A percentile compares a stretch with the other conserved stretches of the same genome.
Conservation (phyloP, 2,329 filamentous ascomycete species). For the Fusarium piperis region DNA sequence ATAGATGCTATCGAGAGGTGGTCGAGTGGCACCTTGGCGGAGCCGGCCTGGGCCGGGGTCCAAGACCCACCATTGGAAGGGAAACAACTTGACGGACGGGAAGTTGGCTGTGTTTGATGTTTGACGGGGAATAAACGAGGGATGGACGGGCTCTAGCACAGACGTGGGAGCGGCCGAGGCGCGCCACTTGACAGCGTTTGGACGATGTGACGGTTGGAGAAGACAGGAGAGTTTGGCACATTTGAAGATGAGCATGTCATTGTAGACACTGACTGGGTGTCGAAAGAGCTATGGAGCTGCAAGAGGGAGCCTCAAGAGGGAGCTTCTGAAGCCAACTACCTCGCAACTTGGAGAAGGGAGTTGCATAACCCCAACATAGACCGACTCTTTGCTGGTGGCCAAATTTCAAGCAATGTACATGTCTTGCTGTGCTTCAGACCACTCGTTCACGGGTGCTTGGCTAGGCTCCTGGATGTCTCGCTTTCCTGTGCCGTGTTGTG, state of each 20-base stretch:
- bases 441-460: constrained; percentile 4
- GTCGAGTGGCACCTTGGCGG: constrained; percentile 17
- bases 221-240: neutral
- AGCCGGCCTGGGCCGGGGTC: constrained; percentile 7
- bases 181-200: constrained; percentile 26
- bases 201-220: neutral
- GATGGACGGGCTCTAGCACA: constrained; percentile 29
- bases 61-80: constrained; percentile 21
- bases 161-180: constrained; percentile 38
- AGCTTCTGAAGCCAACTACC: neutral
- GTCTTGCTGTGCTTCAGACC: constrained; percentile 12
- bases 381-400: neutral
- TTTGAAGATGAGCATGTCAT: neutral
- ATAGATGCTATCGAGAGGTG: constrained; percentile 31
- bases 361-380: neutral
- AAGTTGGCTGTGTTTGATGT: constrained; percentile 32
- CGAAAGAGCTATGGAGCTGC: neutral
- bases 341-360: neutral
- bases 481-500: constrained; percentile 5
- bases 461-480: constrained; percentile 1
- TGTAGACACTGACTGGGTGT: neutral
- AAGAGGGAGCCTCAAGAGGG: neutral
- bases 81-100: constrained; percentile 27
- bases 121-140: constrained; percentile 32
- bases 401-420: neutral